A percentile compares a stretch with the other conserved stretches of the same genome.
Evolutionary conservation across 108 stramenopile species (phyloP).

Genomic region (Pseudonitzschia delicatissima): DNA sequence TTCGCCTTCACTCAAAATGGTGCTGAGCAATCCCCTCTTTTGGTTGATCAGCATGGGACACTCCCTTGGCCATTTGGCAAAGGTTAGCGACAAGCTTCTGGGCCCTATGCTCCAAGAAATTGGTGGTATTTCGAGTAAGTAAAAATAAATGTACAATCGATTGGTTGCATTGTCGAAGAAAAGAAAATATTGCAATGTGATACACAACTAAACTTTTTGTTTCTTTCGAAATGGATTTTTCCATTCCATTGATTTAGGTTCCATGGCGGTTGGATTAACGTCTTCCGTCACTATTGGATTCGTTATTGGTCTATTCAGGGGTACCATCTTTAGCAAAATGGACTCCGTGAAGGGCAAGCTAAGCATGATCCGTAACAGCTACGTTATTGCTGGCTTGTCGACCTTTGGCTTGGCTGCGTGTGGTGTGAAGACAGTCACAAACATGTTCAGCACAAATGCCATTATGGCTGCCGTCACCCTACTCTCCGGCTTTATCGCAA

Average conservation of each 20-base stretch:
- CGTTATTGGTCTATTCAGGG: slow-evolving; percentile 34
- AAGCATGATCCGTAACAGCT: slow-evolving; percentile 25
- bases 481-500: slow-evolving; percentile 30
- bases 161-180: too few relatives aligned
- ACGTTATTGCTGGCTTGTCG: slow-evolving; percentile 17
- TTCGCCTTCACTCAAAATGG: slow-evolving; percentile 10
- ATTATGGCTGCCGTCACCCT: slow-evolving; percentile 21
- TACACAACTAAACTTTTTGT: too few relatives aligned
- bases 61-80: slow-evolving; percentile 25
- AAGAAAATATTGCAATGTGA: too few relatives aligned
- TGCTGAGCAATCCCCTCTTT: slow-evolving; percentile 34
- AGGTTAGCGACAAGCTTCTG: slow-evolving; percentile 39
- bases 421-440: slow-evolving; percentile 10
- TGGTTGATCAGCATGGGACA: slow-evolving; percentile 51
- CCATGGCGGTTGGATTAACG: slow-evolving; percentile 38
- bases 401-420: slow-evolving; percentile 32
- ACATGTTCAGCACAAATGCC: background rate
- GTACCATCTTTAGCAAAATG: slow-evolving; percentile 20
- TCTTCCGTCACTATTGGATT: slow-evolving; percentile 42
- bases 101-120: slow-evolving; percentile 39
- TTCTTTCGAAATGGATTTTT: background rate
- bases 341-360: slow-evolving; percentile 18
- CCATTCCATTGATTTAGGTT: background rate
- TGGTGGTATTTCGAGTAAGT: slow-evolving; percentile 33
- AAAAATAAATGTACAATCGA: too few relatives aligned